These are phyloP conservation scores for Solanum chacoense DNA, from an alignment of 305 asterid species.

Conservation along the genomic window DNA sequence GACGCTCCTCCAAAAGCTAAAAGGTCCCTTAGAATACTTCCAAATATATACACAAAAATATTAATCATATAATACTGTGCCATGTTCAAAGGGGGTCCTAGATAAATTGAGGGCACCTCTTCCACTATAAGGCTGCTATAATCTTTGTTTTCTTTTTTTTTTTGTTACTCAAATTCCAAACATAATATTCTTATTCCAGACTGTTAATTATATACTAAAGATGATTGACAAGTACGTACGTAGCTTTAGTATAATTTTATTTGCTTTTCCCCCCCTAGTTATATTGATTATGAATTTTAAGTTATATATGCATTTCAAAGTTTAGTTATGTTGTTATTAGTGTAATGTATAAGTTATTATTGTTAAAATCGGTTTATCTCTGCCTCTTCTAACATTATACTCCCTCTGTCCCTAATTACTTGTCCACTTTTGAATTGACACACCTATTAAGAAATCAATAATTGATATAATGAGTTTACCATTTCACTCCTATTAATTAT, in stretches of 20 bases:
- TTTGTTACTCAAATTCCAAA: not conserved
- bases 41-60: slow-evolving; percentile 5
- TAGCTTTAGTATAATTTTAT: not conserved
- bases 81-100: not conserved
- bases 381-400: too few species aligned
- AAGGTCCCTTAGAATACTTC: not conserved
- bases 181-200: not conserved
- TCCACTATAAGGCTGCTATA: not conserved
- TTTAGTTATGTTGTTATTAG: not conserved
- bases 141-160: not conserved
- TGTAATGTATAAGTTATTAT: not conserved
- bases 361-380: not conserved
- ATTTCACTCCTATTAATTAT: too few species aligned
- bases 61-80: slow-evolving; percentile 1
- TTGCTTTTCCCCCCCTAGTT: fast-evolving
- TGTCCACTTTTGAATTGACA: too few species aligned
- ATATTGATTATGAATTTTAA: not conserved
- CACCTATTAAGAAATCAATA: too few species aligned
- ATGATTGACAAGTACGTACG: not conserved
- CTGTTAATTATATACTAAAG: not conserved
- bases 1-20: slow-evolving; percentile 12
- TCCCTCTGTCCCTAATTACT: too few species aligned
- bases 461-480: too few species aligned
- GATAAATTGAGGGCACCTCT: not conserved
- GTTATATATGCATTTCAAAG: not conserved